Evolutionary conservation across 176 grass and related monocot genomes (phyloP).

Genomic region (Metroxylon sagu): DNA sequence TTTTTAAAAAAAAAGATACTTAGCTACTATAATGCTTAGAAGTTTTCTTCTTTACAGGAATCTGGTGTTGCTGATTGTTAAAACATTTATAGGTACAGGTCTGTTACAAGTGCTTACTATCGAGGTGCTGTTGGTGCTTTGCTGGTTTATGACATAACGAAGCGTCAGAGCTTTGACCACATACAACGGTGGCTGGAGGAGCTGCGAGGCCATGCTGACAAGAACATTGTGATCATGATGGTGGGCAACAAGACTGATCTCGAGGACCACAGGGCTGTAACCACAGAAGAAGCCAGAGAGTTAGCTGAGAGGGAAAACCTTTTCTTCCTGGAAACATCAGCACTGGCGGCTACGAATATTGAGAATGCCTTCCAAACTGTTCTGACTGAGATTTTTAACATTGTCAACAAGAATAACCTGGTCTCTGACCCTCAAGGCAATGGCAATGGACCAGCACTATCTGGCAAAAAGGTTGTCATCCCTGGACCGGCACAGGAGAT

Average conservation of each 20-base stretch:
- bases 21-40: no score
- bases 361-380: constrained; percentile 9
- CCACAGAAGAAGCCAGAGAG: constrained; percentile 3
- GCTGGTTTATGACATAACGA: constrained; percentile 12
- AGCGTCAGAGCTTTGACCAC: constrained; percentile 9
- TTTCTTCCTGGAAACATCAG: constrained; percentile 15
- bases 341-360: constrained; percentile 4
- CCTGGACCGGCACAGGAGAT: constrained; percentile 12
- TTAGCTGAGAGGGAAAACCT: constrained; percentile 17
- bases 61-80: not conserved
- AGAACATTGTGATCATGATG: constrained; percentile 16
- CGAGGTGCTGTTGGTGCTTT: constrained; percentile 13
- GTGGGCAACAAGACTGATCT: constrained; percentile 20
- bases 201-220: constrained; percentile 8
- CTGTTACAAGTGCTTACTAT: constrained; percentile 13
- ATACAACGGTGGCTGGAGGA: constrained; percentile 14
- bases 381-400: constrained; percentile 5
- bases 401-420: constrained; percentile 9
- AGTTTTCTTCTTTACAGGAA: no score
- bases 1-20: no score
- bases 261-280: constrained; percentile 3
- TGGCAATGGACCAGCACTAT: not conserved
- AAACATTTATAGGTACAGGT: constrained; percentile 10
- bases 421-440: not conserved
- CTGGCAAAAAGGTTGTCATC: constrained; percentile 5